Conservation (phyloP, 208 protist genomes). For the Leishmania tropica region DNA sequence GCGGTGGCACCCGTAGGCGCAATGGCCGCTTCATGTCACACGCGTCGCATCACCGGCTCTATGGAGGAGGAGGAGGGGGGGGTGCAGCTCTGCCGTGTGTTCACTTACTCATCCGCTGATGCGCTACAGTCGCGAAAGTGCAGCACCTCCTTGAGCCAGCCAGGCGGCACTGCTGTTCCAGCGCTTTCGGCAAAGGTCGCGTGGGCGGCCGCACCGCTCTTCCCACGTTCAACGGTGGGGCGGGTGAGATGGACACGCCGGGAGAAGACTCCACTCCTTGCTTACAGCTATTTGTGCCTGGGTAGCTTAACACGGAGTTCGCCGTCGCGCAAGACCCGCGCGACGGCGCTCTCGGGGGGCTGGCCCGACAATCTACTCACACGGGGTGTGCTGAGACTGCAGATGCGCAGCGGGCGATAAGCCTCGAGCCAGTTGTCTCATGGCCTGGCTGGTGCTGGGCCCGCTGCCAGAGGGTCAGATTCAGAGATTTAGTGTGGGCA, state of each 20-base stretch:
- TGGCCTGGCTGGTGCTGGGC: conserved; percentile 5
- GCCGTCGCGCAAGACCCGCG: conserved; percentile 5
- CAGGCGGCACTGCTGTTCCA: conserved; percentile 27
- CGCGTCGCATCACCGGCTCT: background rate
- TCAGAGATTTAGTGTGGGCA: background rate
- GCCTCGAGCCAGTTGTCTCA: background rate
- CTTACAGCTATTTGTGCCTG: conserved; percentile 4
- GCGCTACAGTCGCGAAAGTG: conserved; percentile 38
- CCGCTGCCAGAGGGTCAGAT: background rate
- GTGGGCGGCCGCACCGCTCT: conserved; percentile 35
- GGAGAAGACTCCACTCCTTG: background rate
- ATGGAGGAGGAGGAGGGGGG: conserved; percentile 1
- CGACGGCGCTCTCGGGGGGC: background rate
- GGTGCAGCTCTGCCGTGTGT: conserved; percentile 12
- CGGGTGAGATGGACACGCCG: background rate
- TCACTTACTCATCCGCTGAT: conserved; percentile 24
- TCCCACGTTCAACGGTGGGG: background rate
- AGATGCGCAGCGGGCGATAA: background rate
- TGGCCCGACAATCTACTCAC: conserved; percentile 19
- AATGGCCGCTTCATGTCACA: too few species aligned
- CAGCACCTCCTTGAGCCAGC: conserved; percentile 32
- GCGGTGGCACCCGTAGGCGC: too few species aligned
- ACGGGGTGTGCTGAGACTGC: conserved; percentile 40
- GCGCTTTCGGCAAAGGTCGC: conserved; percentile 38
- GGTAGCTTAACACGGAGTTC: conserved; percentile 6